Percentiles rank a stretch among this genome's conserved stretches.
phyloP scores from a whole-genome alignment of 495 filamentous ascomycete genomes.

The Ramalina peruviana region DNA sequence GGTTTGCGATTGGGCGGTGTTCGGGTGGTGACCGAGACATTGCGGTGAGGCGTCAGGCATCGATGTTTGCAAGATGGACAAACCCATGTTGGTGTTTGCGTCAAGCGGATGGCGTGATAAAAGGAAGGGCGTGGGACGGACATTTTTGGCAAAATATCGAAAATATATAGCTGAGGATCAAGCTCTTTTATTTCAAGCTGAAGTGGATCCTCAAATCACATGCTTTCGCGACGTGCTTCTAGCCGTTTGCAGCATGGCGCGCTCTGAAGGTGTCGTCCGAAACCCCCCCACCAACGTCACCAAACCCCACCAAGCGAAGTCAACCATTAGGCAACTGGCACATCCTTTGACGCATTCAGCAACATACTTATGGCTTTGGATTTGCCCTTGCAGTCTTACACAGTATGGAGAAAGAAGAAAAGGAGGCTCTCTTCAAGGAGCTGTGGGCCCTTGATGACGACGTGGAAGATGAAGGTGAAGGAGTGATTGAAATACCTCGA shows the following conservation, averaged over 20 bases:
- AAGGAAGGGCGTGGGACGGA: too few species aligned
- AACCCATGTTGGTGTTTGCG: constrained; percentile 1
- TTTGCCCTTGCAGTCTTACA: constrained; percentile 1
- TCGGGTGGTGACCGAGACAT: neutral
- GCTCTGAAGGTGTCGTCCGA: too few species aligned
- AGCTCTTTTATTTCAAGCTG: too few species aligned
- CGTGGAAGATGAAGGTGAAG: constrained; percentile 25
- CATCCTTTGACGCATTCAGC: neutral
- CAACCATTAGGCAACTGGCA: neutral
- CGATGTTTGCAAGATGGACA: constrained; percentile 7
- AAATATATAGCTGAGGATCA: too few species aligned
- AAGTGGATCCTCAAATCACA: too few species aligned
- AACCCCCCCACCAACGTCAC: too few species aligned
- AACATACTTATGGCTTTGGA: constrained; percentile 10
- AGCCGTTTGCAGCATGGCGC: too few species aligned
- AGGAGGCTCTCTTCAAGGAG: constrained; percentile 30
- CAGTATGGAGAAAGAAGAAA: constrained; percentile 18
- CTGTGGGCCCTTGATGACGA: constrained; percentile 32
- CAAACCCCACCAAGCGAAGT: too few species aligned
- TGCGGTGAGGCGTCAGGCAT: neutral
- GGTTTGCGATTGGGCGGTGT: constrained; percentile 1
- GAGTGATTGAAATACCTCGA: neutral
- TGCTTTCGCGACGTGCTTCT: too few species aligned
- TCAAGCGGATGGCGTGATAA: neutral
- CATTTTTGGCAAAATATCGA: too few species aligned